These are phyloP conservation scores for Picea abies DNA, from an alignment of 83 land plant genomes.

Conservation along the genomic window DNA sequence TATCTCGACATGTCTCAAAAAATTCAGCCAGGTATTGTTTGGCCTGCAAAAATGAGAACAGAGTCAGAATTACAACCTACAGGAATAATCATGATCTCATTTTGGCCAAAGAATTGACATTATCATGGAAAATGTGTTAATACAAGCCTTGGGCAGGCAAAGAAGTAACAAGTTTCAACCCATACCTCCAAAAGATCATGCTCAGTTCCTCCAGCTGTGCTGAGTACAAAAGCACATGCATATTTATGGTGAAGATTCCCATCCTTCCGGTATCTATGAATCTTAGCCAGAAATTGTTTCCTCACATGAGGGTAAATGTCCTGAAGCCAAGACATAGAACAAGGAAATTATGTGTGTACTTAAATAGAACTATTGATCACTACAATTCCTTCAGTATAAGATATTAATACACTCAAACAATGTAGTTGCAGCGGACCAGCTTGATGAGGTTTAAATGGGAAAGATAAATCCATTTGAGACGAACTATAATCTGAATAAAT, in stretches of 20 bases:
- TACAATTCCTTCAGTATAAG: background rate
- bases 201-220: slow-evolving; percentile 21
- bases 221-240: slow-evolving; percentile 61
- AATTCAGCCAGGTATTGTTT: slow-evolving; percentile 53
- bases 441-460: too few species aligned
- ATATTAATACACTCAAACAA: background rate
- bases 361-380: background rate
- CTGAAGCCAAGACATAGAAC: slow-evolving; percentile 29
- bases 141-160: background rate
- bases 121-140: background rate
- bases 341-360: background rate
- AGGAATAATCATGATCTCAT: background rate
- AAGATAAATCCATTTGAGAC: too few species aligned
- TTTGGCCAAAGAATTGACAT: background rate
- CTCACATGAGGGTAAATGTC: slow-evolving; percentile 47
- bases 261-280: slow-evolving; percentile 65
- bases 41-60: slow-evolving; percentile 23
- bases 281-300: slow-evolving; percentile 59
- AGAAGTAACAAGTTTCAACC: background rate
- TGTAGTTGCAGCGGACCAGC: background rate
- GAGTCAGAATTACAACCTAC: background rate
- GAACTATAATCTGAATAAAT: too few species aligned
- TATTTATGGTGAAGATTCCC: slow-evolving; percentile 58
- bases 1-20: slow-evolving; percentile 49
- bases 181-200: slow-evolving; percentile 51